Percentiles rank a stretch among this genome's conserved stretches.
phyloP scores from a whole-genome alignment of 164 flowering plant species.

The Stephania japonica region DNA sequence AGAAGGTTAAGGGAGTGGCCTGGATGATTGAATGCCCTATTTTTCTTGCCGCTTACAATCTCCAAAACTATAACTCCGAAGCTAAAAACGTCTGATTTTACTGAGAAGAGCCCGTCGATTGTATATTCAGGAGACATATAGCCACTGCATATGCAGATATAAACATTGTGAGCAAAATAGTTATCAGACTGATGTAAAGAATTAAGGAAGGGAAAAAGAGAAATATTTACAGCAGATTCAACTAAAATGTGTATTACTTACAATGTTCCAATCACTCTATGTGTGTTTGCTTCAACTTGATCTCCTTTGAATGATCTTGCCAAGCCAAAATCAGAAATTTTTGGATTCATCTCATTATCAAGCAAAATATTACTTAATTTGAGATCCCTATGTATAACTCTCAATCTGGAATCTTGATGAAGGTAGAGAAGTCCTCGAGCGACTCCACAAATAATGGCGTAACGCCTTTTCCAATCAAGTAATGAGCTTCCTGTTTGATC shows the following conservation, averaged over 20 bases:
- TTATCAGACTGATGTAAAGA: background rate
- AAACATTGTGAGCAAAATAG: no score
- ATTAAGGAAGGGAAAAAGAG: background rate
- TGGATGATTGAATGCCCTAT: background rate
- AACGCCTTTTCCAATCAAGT: conserved; percentile 12
- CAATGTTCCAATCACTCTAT: conserved; percentile 18
- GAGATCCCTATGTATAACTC: conserved; percentile 17
- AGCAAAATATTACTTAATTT: conserved; percentile 15
- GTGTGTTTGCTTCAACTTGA: conserved; percentile 11
- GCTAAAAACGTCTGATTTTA: conserved; percentile 7
- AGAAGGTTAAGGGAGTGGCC: background rate
- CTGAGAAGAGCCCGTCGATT: conserved; percentile 1
- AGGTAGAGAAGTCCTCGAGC: conserved; percentile 18
- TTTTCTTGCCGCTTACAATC: background rate
- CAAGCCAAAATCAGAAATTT: conserved; percentile 19
- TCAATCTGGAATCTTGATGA: conserved; percentile 16
- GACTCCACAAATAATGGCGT: conserved; percentile 14
- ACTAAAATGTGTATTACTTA: conserved; percentile 4
- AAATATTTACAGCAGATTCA: background rate
- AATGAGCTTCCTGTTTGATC: conserved; percentile 2
- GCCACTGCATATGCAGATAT: conserved; percentile 1
- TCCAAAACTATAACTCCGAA: conserved; percentile 2
- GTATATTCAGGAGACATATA: conserved; percentile 9
- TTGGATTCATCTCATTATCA: conserved; percentile 15
- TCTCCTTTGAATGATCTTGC: conserved; percentile 16